These are phyloP conservation scores for Colletotrichum orchidophilum DNA, from an alignment of 2,329 filamentous ascomycete species.

Conservation along the genomic window DNA sequence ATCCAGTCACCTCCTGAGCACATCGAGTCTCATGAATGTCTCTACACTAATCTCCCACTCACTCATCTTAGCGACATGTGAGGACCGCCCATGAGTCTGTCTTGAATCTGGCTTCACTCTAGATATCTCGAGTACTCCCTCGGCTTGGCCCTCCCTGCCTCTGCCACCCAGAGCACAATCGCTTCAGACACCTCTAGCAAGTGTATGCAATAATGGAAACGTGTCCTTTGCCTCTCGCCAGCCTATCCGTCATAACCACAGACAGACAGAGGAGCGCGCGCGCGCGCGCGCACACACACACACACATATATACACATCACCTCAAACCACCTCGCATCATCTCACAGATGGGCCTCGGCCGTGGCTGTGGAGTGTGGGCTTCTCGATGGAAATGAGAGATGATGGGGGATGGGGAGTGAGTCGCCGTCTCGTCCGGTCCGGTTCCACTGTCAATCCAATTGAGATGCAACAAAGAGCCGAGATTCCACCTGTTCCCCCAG, in stretches of 20 bases:
- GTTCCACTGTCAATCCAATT: slow-evolving; percentile 4
- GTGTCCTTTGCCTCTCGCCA: neutral
- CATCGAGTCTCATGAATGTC: neutral
- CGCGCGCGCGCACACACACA: too few species aligned
- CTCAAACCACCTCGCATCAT: neutral
- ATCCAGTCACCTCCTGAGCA: neutral
- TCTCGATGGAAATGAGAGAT: neutral
- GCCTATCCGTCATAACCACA: neutral
- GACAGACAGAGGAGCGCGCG: neutral
- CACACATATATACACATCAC: neutral
- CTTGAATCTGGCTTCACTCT: too few species aligned
- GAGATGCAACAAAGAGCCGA: slow-evolving; percentile 7
- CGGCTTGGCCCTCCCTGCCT: too few species aligned
- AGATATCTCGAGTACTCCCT: too few species aligned
- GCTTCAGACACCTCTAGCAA: too few species aligned
- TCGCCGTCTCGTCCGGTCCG: neutral
- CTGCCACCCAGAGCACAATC: too few species aligned
- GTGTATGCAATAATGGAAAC: neutral
- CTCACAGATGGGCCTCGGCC: neutral
- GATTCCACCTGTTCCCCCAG: neutral
- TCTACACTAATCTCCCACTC: too few species aligned
- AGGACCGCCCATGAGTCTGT: too few species aligned
- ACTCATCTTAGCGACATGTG: too few species aligned
- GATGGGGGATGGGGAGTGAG: neutral
- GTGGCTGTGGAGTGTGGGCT: neutral